Percentiles rank a stretch among this genome's conserved stretches.
Evolutionary conservation across 2,329 filamentous ascomycete species (phyloP).

Genomic region (Rugonectria rugulosa): DNA sequence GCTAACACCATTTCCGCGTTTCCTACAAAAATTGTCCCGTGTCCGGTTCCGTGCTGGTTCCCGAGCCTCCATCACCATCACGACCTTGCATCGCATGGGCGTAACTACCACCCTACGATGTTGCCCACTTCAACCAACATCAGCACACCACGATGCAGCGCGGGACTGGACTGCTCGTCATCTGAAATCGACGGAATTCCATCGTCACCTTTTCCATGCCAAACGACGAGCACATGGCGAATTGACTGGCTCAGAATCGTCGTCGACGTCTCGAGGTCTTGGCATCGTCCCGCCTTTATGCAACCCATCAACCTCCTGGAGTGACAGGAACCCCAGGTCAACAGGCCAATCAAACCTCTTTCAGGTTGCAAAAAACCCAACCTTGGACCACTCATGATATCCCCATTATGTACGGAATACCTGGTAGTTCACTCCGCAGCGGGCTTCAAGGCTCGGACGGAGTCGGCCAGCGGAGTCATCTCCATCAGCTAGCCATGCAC

Average conservation of each 20-base stretch:
- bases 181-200: constrained; percentile 15
- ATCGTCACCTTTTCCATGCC: constrained; percentile 22
- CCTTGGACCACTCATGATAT: constrained; percentile 3
- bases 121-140: background rate
- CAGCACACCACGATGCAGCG: background rate
- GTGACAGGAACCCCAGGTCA: constrained; percentile 25
- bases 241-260: constrained; percentile 31
- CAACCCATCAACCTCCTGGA: constrained; percentile 19
- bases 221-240: constrained; percentile 32
- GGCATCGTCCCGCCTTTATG: constrained; percentile 27
- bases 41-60: background rate
- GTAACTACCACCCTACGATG: constrained; percentile 2
- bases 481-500: constrained; percentile 5
- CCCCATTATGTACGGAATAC: too few species aligned
- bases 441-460: constrained; percentile 4
- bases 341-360: constrained; percentile 10
- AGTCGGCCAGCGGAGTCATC: constrained; percentile 3
- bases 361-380: constrained; percentile 7
- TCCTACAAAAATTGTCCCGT: background rate
- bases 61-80: background rate
- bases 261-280: constrained; percentile 22
- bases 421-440: constrained; percentile 4
- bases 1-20: background rate
- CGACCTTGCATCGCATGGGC: background rate
- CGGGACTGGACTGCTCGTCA: constrained; percentile 7